Evolutionary conservation across 176 grass and related monocot genomes (phyloP).

Genomic region (Avena sativa): DNA sequence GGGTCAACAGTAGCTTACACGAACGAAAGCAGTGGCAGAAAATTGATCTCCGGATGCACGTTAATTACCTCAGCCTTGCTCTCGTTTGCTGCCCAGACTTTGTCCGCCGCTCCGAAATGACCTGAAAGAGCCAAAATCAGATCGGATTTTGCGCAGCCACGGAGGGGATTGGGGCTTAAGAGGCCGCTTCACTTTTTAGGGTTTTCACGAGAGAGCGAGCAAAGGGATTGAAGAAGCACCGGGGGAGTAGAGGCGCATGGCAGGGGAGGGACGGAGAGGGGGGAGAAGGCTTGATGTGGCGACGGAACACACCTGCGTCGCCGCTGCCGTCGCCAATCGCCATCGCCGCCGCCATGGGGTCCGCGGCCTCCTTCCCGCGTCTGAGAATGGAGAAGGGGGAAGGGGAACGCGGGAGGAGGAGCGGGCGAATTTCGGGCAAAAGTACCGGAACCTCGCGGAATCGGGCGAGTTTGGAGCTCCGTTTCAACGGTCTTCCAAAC

Average conservation of each 20-base stretch:
- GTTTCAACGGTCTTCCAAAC: not conserved
- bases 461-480: not conserved
- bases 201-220: not conserved
- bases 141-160: not conserved
- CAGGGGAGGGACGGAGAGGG: not conserved
- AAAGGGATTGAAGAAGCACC: not conserved
- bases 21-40: not conserved
- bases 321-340: not conserved
- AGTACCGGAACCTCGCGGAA: not conserved
- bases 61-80: not conserved
- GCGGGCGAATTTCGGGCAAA: not conserved
- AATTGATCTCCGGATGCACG: not conserved
- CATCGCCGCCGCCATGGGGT: not conserved
- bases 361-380: not conserved
- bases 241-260: not conserved
- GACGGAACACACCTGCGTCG: constrained; percentile 7
- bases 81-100: not conserved
- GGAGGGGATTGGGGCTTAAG: not conserved
- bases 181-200: constrained; percentile 1
- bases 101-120: not conserved
- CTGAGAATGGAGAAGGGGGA: not conserved
- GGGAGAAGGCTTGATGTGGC: not conserved
- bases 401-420: not conserved
- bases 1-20: not conserved
- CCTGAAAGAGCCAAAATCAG: not conserved